A percentile compares a stretch with the other conserved stretches of the same genome.
Conservation (phyloP, 2,329 filamentous ascomycete species). For the Monosporascus cannonballus region DNA sequence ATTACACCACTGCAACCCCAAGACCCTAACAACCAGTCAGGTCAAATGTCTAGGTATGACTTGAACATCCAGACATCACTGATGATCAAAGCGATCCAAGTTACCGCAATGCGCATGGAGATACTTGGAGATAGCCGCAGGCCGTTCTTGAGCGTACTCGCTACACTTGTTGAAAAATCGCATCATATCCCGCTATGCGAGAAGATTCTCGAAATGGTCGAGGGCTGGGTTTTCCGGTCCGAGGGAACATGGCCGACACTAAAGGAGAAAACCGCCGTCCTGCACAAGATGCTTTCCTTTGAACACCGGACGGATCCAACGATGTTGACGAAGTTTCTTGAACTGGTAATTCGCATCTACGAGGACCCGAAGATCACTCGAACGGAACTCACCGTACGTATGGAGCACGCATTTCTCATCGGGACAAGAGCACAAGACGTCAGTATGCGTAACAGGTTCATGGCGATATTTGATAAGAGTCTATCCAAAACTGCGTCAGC, state of each 20-base stretch:
- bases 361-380: slow-evolving; percentile 94
- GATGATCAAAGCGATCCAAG: slow-evolving; percentile 92
- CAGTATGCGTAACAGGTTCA: slow-evolving; percentile 94
- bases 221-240: slow-evolving; percentile 92
- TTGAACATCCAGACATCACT: slow-evolving; percentile 83
- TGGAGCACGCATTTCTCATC: slow-evolving; percentile 97
- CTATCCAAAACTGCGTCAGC: slow-evolving; percentile 88
- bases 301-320: slow-evolving; percentile 78
- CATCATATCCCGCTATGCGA: slow-evolving; percentile 80
- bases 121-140: slow-evolving; percentile 83
- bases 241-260: slow-evolving; percentile 94
- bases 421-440: slow-evolving; percentile 90
- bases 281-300: slow-evolving; percentile 99
- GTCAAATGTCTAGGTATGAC: slow-evolving; percentile 67
- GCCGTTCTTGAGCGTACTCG: slow-evolving; percentile 91
- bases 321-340: slow-evolving; percentile 86
- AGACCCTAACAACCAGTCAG: slow-evolving; percentile 47
- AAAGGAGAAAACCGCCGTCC: slow-evolving; percentile 96
- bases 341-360: slow-evolving; percentile 95
- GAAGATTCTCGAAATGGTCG: slow-evolving; percentile 90
- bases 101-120: slow-evolving; percentile 88
- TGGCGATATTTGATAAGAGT: slow-evolving; percentile 92
- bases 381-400: slow-evolving; percentile 90
- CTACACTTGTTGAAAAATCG: slow-evolving; percentile 92
- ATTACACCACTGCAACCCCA: slow-evolving; percentile 36